phyloP scores from a whole-genome alignment of 768 basidiomycete species.

The Leccinum disarticulatum region DNA sequence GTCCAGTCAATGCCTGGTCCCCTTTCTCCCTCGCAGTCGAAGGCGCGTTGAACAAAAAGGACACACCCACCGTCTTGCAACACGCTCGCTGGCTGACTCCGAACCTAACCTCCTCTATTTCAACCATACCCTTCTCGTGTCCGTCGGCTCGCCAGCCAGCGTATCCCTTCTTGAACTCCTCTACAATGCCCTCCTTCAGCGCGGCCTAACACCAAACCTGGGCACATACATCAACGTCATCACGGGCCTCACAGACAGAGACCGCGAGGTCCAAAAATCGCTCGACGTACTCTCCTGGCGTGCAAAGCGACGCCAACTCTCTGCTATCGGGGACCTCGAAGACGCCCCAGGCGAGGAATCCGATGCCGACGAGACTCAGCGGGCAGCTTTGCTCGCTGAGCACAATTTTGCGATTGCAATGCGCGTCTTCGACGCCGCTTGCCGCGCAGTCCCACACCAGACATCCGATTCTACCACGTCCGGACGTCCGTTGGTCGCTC shows the following conservation, averaged over 20 bases:
- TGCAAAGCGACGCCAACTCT: conserved; percentile 33
- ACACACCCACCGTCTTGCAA: conserved; percentile 5
- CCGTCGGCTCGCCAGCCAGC: conserved; percentile 43
- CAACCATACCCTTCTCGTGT: conserved; percentile 58
- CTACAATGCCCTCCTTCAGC: conserved; percentile 71
- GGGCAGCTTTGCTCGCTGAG: conserved; percentile 53
- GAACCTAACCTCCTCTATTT: conserved; percentile 51
- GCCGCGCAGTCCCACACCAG: conserved; percentile 30
- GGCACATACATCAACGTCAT: conserved; percentile 66
- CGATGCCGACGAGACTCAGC: conserved; percentile 32
- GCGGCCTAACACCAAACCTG: conserved; percentile 58
- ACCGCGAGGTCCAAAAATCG: conserved; percentile 56
- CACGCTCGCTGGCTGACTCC: conserved; percentile 28
- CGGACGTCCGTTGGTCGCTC: conserved; percentile 6
- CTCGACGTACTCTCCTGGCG: conserved; percentile 45
- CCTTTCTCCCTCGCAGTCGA: conserved; percentile 20
- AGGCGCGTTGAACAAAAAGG: conserved; percentile 18
- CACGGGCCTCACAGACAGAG: conserved; percentile 60
- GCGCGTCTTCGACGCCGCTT: conserved; percentile 66
- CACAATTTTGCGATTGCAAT: conserved; percentile 71
- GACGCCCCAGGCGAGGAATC: conserved; percentile 14
- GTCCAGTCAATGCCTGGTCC: conserved; percentile 26
- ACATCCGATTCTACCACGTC: conserved; percentile 11
- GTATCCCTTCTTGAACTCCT: conserved; percentile 58
- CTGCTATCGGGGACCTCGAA: conserved; percentile 3